A percentile compares a stretch with the other conserved stretches of the same genome.
Evolutionary conservation across 2,329 filamentous ascomycete species (phyloP).

Genomic region (Beauveria brongniartii): DNA sequence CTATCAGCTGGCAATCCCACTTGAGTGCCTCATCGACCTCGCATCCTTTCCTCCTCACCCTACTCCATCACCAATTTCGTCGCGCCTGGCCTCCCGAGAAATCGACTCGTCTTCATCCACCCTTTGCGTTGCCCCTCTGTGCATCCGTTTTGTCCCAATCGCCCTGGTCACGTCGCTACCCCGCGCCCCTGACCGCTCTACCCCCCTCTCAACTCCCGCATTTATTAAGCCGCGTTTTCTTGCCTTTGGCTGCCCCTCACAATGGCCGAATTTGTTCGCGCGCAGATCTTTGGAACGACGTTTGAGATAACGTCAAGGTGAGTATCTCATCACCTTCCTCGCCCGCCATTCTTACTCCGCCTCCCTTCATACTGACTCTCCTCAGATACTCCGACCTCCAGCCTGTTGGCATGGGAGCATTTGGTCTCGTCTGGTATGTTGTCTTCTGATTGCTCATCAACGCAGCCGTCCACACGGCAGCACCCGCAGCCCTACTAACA

Average conservation of each 20-base stretch:
- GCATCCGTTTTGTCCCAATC: constrained; percentile 1
- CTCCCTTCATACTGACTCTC: neutral
- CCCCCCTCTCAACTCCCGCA: neutral
- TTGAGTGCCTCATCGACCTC: neutral
- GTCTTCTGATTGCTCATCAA: no score
- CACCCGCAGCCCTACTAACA: neutral
- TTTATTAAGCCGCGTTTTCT: constrained; percentile 7
- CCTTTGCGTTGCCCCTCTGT: neutral
- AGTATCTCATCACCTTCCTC: neutral
- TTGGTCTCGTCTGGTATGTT: constrained; percentile 90
- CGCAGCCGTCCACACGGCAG: neutral
- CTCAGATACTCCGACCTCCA: constrained; percentile 92
- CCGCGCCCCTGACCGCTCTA: constrained; percentile 8
- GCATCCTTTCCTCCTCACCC: constrained; percentile 4
- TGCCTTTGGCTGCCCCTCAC: constrained; percentile 29
- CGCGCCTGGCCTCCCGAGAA: neutral
- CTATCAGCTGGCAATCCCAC: constrained; percentile 1
- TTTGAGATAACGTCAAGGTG: constrained; percentile 99
- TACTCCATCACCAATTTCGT: neutral
- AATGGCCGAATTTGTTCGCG: constrained; percentile 99
- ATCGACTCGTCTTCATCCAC: neutral
- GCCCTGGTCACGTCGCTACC: neutral
- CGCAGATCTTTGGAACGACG: constrained; percentile 98
- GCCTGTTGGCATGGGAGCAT: constrained; percentile 97
- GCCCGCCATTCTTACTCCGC: neutral